Base-by-base conservation (phyloP, 2,329 filamentous ascomycete genomes). In the Fusarium burgessii region DNA sequence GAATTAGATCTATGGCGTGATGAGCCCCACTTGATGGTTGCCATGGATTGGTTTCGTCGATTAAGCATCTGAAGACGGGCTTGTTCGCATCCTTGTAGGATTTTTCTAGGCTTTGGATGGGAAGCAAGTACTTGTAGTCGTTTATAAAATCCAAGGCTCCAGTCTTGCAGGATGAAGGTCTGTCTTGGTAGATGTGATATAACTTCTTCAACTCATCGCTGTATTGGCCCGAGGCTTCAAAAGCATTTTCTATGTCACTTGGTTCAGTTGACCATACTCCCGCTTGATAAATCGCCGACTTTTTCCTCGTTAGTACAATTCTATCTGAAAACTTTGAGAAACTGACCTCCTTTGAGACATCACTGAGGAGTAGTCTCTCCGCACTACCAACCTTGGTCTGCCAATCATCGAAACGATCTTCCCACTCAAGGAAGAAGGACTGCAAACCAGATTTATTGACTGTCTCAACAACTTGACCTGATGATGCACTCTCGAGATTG, bases 11-110 rank as follows among this genome's bases (percentile, higher is more conserved):
- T 4, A 86, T 81, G 0, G 82, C 84, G 62, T 86, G 84, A 41
- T 86, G 84, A 4, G 84, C 77, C 0, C 84, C 78, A 12, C 80
- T 82, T 0, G 83, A 85, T 1, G 79, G 57, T 52, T 86, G 84
- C 82, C 82, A 85, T 8, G 84, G 84, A 38, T 86, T 86, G 1
- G 77, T 50, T 57, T 86, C 81, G 41, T 86, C 84, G 2, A 85
- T 67, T 1, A 84, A 67, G 40, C 83, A 86, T 35, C 77, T 77
- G 62, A 80, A 85, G 2, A 78, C 79, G 82, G 10, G 78, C 75
- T 12, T 59, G 49, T 33, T 77, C 79, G 13, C 74, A 72, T 35
- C 50, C 29, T 25, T 67, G 45, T 17, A 66, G 25, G 7, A 76
- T 52, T 15, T 62, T 32, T 50, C 33, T 0, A 67, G 3, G 0